These are phyloP conservation scores for Annulohypoxylon maeteangense DNA, from an alignment of 495 filamentous ascomycete genomes.

Conservation along the genomic window DNA sequence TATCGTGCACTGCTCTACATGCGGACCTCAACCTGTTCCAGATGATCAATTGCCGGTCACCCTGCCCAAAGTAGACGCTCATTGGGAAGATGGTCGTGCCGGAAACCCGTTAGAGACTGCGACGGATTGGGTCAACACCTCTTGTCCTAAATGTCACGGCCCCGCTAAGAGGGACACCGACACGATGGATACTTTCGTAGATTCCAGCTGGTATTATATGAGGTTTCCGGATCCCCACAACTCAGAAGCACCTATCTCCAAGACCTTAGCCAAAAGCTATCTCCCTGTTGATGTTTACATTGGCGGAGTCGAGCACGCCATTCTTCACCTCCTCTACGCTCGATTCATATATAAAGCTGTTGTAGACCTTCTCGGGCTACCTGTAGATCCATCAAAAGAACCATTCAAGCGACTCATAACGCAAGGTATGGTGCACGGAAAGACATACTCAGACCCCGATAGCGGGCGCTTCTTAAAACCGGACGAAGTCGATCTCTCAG, in stretches of 20 bases:
- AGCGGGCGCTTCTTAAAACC: conserved; percentile 83
- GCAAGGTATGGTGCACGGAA: conserved; percentile 93
- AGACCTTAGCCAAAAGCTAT: conserved; percentile 60
- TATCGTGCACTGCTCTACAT: conserved; percentile 82
- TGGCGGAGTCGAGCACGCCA: conserved; percentile 90
- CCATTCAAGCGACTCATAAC: conserved; percentile 84
- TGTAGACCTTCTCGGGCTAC: conserved; percentile 48
- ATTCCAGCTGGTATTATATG: conserved; percentile 93
- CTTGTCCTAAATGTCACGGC: conserved; percentile 77
- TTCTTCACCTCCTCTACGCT: conserved; percentile 90
- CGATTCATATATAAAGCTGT: conserved; percentile 92
- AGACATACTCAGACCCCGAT: conserved; percentile 78
- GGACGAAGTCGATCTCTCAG: conserved; percentile 74
- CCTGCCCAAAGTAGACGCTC: conserved; percentile 74
- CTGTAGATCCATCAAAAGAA: conserved; percentile 60
- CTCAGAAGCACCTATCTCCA: conserved; percentile 66
- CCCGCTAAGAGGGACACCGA: conserved; percentile 85
- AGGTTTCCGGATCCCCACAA: conserved; percentile 79
- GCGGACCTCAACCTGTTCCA: conserved; percentile 83
- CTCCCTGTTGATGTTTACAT: conserved; percentile 87
- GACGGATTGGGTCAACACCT: conserved; percentile 77
- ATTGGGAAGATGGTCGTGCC: conserved; percentile 73
- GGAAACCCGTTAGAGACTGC: conserved; percentile 81
- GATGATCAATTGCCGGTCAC: conserved; percentile 78
- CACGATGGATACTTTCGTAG: conserved; percentile 96